Evolutionary conservation across 2,329 filamentous ascomycete genomes (phyloP), one percentile per base, ranked within the genome.

Genomic region (Kalmusia sp.): DNA sequence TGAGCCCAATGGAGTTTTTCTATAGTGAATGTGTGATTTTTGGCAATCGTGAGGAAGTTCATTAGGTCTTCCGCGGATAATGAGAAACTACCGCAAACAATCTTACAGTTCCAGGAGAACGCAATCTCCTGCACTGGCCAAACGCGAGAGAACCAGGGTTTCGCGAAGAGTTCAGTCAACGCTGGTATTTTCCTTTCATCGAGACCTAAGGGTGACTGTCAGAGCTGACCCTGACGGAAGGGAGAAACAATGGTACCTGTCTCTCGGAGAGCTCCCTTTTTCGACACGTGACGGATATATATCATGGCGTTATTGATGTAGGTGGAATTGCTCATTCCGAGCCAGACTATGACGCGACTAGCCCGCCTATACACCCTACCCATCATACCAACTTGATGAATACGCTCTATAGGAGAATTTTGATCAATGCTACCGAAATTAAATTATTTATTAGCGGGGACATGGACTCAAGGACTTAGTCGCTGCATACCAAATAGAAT

Each of bases 81-180:
- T 19, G 47, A 40, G 14, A 14, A 31, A 17, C 28, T 4, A 17
- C 47, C 35, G 25, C 25, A 31, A 4, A 41, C 11, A 12, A 49
- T 33, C 15, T 27, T 34, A n/a, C 47, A 50, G 2, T 33, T n/a
- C 4, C 11, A 17, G 0, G 47, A 50, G 15, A 50, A 41, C 12
- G 47, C 47, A 24, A 50, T 19, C 28, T 50, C 47, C 43, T 50
- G 47, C 14, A 50, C 37, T 22, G 47, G 47, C 47, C 47, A 50
- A 34, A 28, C 25, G n/a, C 47, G 24, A 3, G 34, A 33, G 28
- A 49, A 49, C 47, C 47, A 49, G 4, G 34, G 5, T 12, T n/a
- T 30, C 8, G 6, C 7, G 33, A 49, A 49, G 11, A 49, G 25
- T 9, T 19, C 34, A 8, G 8, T 41, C 9, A 49, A 17, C 2